Percentiles rank a stretch among this genome's conserved stretches.
Conservation (phyloP, 2,329 filamentous ascomycete genomes). For the Arthroderma sp. region DNA sequence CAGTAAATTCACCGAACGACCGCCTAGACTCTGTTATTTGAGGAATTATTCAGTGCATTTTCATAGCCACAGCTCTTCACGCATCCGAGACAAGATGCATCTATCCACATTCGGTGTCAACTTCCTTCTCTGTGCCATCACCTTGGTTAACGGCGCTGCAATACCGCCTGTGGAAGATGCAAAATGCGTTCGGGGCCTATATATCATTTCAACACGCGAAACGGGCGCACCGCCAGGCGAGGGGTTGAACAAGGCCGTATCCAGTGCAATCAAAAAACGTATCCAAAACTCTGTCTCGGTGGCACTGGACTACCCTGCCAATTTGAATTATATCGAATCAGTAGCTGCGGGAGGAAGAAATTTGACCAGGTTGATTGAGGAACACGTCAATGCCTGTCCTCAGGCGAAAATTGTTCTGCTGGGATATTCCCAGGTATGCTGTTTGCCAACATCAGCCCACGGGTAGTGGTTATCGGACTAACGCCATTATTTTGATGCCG, state of each 20-base stretch:
- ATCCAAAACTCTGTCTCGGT: background rate
- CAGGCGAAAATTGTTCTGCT: constrained; percentile 6
- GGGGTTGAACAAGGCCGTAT: constrained; percentile 1
- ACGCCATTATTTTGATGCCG: background rate
- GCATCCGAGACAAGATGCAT: too few species aligned
- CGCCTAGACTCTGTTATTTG: too few species aligned
- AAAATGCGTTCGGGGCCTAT: background rate
- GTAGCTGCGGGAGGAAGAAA: constrained; percentile 1
- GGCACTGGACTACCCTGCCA: constrained; percentile 6
- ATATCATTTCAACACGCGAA: constrained; percentile 7
- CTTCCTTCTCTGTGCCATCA: background rate
- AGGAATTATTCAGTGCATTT: too few species aligned
- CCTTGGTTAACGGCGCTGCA: background rate
- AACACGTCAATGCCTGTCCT: constrained; percentile 5
- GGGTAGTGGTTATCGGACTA: background rate
- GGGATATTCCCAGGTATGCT: constrained; percentile 7
- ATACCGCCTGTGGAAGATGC: background rate
- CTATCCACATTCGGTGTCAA: background rate
- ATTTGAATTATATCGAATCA: constrained; percentile 6
- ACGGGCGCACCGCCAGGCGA: constrained; percentile 4
- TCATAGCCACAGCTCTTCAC: too few species aligned
- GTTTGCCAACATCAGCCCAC: background rate
- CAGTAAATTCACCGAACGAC: too few species aligned
- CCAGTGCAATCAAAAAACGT: background rate
- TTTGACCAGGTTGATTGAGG: constrained; percentile 4